These are phyloP conservation scores for Diaporthe citri DNA, from an alignment of 2,329 filamentous ascomycete genomes.

Conservation along the genomic window DNA sequence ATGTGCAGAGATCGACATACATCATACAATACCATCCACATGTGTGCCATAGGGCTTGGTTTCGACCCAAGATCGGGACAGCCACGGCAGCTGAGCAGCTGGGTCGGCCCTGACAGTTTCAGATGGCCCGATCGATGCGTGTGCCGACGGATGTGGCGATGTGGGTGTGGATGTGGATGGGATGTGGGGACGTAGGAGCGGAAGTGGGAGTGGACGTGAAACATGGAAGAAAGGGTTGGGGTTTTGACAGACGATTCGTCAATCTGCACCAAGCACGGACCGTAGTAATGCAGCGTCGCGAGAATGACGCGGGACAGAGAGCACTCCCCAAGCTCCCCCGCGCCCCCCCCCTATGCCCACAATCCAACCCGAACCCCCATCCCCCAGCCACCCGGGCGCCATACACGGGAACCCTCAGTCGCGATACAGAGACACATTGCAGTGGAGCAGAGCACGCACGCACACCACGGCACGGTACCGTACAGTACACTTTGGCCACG, in stretches of 20 bases:
- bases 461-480: background rate
- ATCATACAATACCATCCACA: background rate
- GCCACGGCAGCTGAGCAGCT: background rate
- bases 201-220: background rate
- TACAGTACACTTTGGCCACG: slow-evolving; percentile 24
- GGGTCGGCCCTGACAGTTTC: slow-evolving; percentile 1
- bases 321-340: background rate
- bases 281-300: background rate
- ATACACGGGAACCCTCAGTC: background rate
- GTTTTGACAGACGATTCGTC: background rate
- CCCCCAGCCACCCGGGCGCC: background rate
- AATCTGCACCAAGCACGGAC: too few relatives aligned
- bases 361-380: background rate
- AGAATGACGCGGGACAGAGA: slow-evolving; percentile 8
- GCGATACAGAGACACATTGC: background rate
- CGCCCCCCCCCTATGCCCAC: background rate
- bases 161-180: background rate
- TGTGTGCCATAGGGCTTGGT: background rate
- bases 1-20: background rate
- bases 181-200: background rate
- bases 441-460: slow-evolving; percentile 5
- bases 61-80: slow-evolving; percentile 5
- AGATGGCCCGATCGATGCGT: slow-evolving; percentile 14
- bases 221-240: background rate
- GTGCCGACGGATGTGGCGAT: background rate